A percentile compares a stretch with the other conserved stretches of the same genome.
These are phyloP conservation scores for Mycosphaerella arachidis DNA, from an alignment of 2,329 filamentous ascomycete genomes.

Conservation along the genomic window DNA sequence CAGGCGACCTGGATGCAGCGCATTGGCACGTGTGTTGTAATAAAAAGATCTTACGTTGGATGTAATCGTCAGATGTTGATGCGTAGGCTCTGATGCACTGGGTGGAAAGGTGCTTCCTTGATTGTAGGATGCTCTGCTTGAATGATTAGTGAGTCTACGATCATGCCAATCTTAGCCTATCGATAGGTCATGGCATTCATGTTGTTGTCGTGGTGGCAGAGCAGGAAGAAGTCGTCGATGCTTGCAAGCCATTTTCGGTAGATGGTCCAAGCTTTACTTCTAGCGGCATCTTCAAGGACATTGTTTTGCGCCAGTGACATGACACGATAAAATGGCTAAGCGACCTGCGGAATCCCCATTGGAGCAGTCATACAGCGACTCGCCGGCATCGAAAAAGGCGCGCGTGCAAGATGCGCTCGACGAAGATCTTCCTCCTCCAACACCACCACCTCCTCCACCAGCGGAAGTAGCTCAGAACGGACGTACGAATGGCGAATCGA, in stretches of 20 bases:
- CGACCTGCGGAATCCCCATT: constrained; percentile 44
- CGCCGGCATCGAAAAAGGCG: constrained; percentile 47
- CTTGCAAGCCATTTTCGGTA: background rate
- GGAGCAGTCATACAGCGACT: constrained; percentile 39
- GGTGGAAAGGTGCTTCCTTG: too few species aligned
- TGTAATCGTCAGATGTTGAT: too few species aligned
- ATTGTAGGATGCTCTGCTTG: too few species aligned
- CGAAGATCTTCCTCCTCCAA: constrained; percentile 27
- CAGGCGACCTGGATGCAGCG: background rate
- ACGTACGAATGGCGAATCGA: constrained; percentile 25
- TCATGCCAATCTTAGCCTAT: too few species aligned
- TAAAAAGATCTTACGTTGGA: too few species aligned
- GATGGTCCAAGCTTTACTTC: background rate
- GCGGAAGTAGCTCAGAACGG: constrained; percentile 32
- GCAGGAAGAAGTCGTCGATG: background rate
- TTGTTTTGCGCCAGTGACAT: background rate
- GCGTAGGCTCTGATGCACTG: too few species aligned
- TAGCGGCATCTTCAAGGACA: background rate
- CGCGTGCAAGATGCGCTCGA: constrained; percentile 43
- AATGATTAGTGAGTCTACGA: too few species aligned
- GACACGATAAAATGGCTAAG: constrained; percentile 40
- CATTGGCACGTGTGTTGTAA: background rate
- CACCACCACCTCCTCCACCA: constrained; percentile 27
- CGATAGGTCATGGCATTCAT: too few species aligned
- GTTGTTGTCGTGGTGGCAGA: background rate